Evolutionary conservation across 176 grass and related monocot genomes (phyloP), one percentile per base, ranked within the genome.

Genomic region (Lolium multiflorum): DNA sequence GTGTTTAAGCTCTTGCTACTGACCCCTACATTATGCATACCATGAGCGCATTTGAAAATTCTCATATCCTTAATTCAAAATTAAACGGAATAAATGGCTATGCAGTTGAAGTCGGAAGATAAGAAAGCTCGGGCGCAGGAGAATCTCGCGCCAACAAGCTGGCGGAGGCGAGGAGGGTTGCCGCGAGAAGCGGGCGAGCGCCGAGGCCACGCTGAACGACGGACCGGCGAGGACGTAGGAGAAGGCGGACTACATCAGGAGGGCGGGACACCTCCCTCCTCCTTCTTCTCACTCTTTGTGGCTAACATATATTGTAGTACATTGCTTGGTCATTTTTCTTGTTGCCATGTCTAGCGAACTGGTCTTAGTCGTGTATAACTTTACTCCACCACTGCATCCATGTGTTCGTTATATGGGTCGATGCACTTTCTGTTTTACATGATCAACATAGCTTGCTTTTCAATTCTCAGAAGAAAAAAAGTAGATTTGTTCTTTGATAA

Each of bases 61-160:
- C 28, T 31, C 28, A 31, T 31, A 31, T 2, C 28, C 28, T 31
- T 31, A 31, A 31, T 31, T 31, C 1, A 31, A 31, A 31, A 31
- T 31, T 31, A 31, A 80, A 57, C 46, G 31, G 63, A 9, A 24
- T 17, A 6, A 54, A 31, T 54, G 14, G 15, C 51, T 51, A 0
- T 16, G 69, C 58, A 98, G 95, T 87, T 95, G 18, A 98, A 88
- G 87, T 91, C 93, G 0, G 95, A 95, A 3, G 89, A 92, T 68
- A 84, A 89, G 85, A 98, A 95, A 38, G 82, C 93, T 12, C 88
- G 91, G 82, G 91, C 89, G 7, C 93, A 98, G 51, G 93, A 98
- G 79, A 92, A 83, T 82, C 79, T 93, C 39, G 1, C 28, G 83
- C 93, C 6, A 95, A 68, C 80, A 91, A 91, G 77, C 76, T 95